Conservation (phyloP, 2,329 filamentous ascomycete genomes). For the Scedosporium minutisporum region DNA sequence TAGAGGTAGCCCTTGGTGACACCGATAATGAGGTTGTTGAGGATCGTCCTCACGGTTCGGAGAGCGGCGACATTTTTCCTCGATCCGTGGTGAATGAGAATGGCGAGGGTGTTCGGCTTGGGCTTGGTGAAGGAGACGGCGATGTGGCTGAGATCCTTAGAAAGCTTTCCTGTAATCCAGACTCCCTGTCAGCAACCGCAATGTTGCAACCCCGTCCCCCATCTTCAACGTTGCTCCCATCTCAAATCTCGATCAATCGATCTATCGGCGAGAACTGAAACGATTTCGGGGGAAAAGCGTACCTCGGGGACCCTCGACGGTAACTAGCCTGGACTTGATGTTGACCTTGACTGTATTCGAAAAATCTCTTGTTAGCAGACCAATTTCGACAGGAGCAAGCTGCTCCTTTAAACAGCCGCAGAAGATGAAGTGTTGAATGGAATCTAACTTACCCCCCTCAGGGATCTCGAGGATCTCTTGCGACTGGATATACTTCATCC, state of each 20-base stretch:
- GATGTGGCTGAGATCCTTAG: slow-evolving; percentile 93
- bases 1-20: slow-evolving; percentile 99
- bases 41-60: slow-evolving; percentile 93
- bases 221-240: slow-evolving; percentile 6
- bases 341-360: slow-evolving; percentile 72
- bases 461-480: slow-evolving; percentile 92
- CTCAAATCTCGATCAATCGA: not conserved
- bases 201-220: not conserved
- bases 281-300: slow-evolving; percentile 23
- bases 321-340: slow-evolving; percentile 95
- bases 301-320: slow-evolving; percentile 93
- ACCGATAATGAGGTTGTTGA: slow-evolving; percentile 97
- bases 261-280: not conserved
- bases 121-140: slow-evolving; percentile 91
- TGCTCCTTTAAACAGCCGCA: not conserved
- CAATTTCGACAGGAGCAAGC: not conserved
- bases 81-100: slow-evolving; percentile 96
- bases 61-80: slow-evolving; percentile 98
- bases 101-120: slow-evolving; percentile 78
- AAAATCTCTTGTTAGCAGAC: slow-evolving; percentile 18
- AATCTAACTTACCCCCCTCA: slow-evolving; percentile 72
- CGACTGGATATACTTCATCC: slow-evolving; percentile 99
- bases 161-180: slow-evolving; percentile 65
- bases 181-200: slow-evolving; percentile 1
- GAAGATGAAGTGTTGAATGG: not conserved